A percentile compares a stretch with the other conserved stretches of the same genome.
These are phyloP conservation scores for Nakazawaea molendinolei DNA, from an alignment of 805 yeast species.

Conservation along the genomic window DNA sequence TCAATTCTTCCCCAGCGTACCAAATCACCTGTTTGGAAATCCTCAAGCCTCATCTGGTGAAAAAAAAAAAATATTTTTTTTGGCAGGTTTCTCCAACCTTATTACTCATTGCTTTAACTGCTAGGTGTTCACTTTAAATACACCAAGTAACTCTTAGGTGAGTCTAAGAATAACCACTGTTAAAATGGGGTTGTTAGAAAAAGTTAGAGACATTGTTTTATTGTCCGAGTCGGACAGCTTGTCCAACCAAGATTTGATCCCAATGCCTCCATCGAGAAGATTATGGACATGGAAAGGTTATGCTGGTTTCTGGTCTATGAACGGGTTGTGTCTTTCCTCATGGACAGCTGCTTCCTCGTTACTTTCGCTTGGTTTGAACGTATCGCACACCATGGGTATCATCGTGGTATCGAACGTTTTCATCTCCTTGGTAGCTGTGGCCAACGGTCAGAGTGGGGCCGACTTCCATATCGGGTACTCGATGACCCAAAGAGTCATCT, in stretches of 20 bases:
- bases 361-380: slow-evolving; percentile 33
- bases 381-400: slow-evolving; percentile 35
- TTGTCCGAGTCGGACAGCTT: slow-evolving; percentile 6
- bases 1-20: too few relatives aligned
- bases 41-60: too few relatives aligned
- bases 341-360: slow-evolving; percentile 38
- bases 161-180: neutral
- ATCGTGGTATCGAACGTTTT: slow-evolving; percentile 35
- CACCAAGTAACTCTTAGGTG: too few relatives aligned
- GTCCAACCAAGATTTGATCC: slow-evolving; percentile 25
- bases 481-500: slow-evolving; percentile 36
- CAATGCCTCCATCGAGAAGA: slow-evolving; percentile 31
- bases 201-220: neutral
- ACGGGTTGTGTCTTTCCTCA: slow-evolving; percentile 36
- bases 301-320: slow-evolving; percentile 18
- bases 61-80: too few relatives aligned
- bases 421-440: slow-evolving; percentile 21
- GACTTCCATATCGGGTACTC: slow-evolving; percentile 36
- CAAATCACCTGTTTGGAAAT: too few relatives aligned
- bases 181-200: slow-evolving; percentile 1
- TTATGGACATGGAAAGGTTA: slow-evolving; percentile 27
- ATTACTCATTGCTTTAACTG: too few relatives aligned
- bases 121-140: too few relatives aligned
- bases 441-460: slow-evolving; percentile 16
- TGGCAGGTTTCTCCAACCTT: too few relatives aligned